Evolutionary conservation across 257 asterid genomes (phyloP).

Genomic region (Solanum pinnatisectum): DNA sequence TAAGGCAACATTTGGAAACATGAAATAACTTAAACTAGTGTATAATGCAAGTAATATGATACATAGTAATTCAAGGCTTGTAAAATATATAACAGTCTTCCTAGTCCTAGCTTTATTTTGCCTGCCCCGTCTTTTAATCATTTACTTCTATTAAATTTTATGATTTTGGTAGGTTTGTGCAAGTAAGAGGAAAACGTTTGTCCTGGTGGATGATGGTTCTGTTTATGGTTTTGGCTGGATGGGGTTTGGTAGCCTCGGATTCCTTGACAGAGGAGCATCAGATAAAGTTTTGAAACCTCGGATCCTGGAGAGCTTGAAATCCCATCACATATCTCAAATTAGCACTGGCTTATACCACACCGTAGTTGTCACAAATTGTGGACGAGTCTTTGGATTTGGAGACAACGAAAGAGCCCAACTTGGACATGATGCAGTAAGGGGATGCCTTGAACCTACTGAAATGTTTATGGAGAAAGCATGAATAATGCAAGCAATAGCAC

Average conservation of each 20-base stretch:
- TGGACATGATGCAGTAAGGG: slow-evolving; percentile 60
- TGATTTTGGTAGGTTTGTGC: slow-evolving; percentile 56
- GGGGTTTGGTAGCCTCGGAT: slow-evolving; percentile 84
- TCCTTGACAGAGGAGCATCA: slow-evolving; percentile 48
- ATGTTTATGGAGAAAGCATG: slow-evolving; percentile 19
- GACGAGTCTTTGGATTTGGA: slow-evolving; percentile 62
- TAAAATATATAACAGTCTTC: background rate
- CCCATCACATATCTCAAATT: slow-evolving; percentile 61
- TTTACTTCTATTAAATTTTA: background rate
- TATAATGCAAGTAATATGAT: background rate
- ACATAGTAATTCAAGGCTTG: background rate
- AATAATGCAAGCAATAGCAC: background rate
- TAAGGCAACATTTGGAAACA: background rate
- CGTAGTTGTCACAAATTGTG: slow-evolving; percentile 51
- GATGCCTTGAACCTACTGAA: slow-evolving; percentile 60
- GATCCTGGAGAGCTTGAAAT: slow-evolving; percentile 48
- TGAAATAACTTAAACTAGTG: background rate
- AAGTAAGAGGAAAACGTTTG: slow-evolving; percentile 70
- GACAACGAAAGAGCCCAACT: slow-evolving; percentile 85
- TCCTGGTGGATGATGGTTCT: slow-evolving; percentile 57
- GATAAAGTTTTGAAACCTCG: slow-evolving; percentile 50
- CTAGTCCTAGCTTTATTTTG: background rate
- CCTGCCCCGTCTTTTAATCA: too few relatives aligned
- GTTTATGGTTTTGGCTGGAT: slow-evolving; percentile 80
- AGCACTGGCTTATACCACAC: slow-evolving; percentile 86